Evolutionary conservation across 805 yeast genomes (phyloP), one percentile per base, ranked within the genome.

Genomic region (Candida nitratophila): DNA sequence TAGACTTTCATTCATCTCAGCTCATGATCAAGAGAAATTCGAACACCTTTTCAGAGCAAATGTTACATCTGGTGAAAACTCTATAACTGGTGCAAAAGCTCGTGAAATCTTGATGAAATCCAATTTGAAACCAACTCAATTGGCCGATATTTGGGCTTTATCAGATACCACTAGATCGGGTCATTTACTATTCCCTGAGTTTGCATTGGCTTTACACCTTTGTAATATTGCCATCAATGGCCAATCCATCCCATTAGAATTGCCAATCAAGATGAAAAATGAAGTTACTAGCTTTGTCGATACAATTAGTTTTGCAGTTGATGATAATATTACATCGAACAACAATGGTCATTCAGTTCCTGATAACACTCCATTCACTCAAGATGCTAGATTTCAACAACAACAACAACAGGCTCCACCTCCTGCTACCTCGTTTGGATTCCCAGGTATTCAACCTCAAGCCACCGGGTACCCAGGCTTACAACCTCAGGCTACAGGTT

Each of bases 121-220:
- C 0, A 86, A 87, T 7, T 70, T 91, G 43, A 70, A 78, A 36
- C 88, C 96, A 3, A 71, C 76, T 22, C 78, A 82, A 37, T 71
- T 91, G 53, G 91, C 91, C 3, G 87, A 79, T 53, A 84, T 91
- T 48, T 91, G 98, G 98, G 81, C 84, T 21, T 69, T 91, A 46
- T 77, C 95, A n/a, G 98, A 91, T 58, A 83, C 95, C 2, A 85
- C 81, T 53, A 83, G 79, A 55, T 81, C 93, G 8, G 98, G 98
- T 2, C 74, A 79, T 44, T 74, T 91, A 48, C 66, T 91, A 53
- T 91, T 90, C 59, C 98, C 98, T 2, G 97, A 91, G 63, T 91
- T 91, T 70, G 95, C 95, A 15, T 70, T 91, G 51, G 89, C 96
- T 16, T 79, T 91, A 71, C 91, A 89, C 62, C 71, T 91, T 53